Conservation (phyloP, 2,329 filamentous ascomycete species). For the Fusarium sp. region DNA sequence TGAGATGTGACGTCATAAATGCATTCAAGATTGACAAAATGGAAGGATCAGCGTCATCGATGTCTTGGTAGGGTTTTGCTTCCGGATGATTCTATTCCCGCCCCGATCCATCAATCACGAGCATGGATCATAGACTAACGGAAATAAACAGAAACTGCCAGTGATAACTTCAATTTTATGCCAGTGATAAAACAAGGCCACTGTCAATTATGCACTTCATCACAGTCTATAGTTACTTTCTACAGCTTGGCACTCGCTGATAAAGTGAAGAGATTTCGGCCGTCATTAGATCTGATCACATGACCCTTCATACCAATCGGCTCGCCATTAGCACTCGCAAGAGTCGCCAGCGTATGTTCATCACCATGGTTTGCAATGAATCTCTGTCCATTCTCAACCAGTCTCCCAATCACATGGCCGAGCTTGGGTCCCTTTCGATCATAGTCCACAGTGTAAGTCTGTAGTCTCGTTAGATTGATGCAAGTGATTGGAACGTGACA, state of each 20-base stretch:
- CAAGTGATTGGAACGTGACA: rapidly evolving
- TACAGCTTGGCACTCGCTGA: neutral
- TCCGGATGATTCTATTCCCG: neutral
- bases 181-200: rapidly evolving
- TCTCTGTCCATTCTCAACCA: slow-evolving; percentile 30
- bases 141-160: neutral
- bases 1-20: slow-evolving; percentile 21
- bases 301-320: slow-evolving; percentile 27
- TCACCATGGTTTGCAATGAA: slow-evolving; percentile 45
- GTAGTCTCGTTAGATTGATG: neutral
- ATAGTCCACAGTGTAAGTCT: slow-evolving; percentile 48
- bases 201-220: neutral
- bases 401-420: slow-evolving; percentile 37
- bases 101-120: neutral
- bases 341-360: slow-evolving; percentile 17
- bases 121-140: neutral
- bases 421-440: slow-evolving; percentile 30
- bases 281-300: neutral
- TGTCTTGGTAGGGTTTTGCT: neutral
- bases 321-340: slow-evolving; percentile 19
- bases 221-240: rapidly evolving
- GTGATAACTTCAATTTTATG: neutral
- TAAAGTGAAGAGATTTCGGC: neutral
- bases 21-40: neutral
- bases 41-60: neutral